Base-by-base conservation (phyloP, 805 yeast genomes). In the Yarrowia sp. region DNA sequence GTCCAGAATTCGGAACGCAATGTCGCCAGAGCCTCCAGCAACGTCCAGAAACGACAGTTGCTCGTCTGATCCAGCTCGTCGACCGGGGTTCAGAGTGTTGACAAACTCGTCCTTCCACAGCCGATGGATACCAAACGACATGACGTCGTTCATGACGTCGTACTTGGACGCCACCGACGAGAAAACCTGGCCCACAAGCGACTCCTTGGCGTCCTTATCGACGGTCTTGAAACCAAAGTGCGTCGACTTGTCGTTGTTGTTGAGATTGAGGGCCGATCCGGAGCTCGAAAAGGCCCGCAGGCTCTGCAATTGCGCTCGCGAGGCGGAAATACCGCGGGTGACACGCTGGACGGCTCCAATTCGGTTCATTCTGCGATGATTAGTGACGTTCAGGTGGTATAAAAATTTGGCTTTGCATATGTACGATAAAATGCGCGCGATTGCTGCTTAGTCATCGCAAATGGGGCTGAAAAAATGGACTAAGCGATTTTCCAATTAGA, bases 21-120 rank as follows among this genome's bases (percentile, higher is more conserved):
- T 94, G 76, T 95, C 99, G 58, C 99, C 99, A 11, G 98, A 92
- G 32, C 99, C 99, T 70, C 99, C 99, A 36, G 99, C 99, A 69
- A 95, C 98, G 79, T 95, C 99, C 72, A 95, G 83, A 75, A 95
- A 94, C 70, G 88, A 86, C 74, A 95, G 82, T 3, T 97, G 97
- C 72, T 88, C 85, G 38, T 14, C 12, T 14, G 87, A 85, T 56
- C 94, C 96, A 5, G 97, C 94, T 76, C 98, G 85, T 82, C 87
- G 87, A 42, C 99, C 99, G 53, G 98, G 97, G 76, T 95, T 97
- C 69, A 95, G 82, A 72, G 91, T 87, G 73, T 87, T 84, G 74
- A 95, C 92, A 77, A 95, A 89, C 76, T 93, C 97, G 75, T 86
- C 87, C 77, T 95, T 95, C 99, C 99, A 95, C 56, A 94, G 81